Evolutionary conservation across 148 eudicot species (phyloP).

Genomic region (Nepenthes gracilis): DNA sequence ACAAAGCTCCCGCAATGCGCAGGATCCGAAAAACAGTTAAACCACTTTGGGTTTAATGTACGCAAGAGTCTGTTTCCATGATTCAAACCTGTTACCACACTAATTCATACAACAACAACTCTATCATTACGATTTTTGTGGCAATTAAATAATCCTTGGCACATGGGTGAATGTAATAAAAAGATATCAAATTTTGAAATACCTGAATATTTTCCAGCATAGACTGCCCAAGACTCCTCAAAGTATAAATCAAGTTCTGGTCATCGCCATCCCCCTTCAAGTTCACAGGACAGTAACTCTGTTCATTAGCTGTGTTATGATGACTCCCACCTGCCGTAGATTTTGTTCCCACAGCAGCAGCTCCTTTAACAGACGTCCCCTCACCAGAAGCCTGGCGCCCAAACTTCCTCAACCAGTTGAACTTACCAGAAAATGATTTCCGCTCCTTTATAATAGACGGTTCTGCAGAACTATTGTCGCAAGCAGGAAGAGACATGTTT

Average conservation of each 20-base stretch:
- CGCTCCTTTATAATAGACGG: constrained; percentile 25
- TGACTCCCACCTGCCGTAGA: constrained; percentile 14
- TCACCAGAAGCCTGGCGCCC: constrained; percentile 46
- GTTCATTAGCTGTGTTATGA: constrained; percentile 22
- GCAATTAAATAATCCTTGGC: too few species aligned
- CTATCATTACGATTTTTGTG: too few species aligned
- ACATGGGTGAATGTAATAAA: too few species aligned
- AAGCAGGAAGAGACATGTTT: constrained; percentile 6
- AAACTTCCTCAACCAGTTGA: constrained; percentile 76
- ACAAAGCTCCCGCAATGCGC: too few species aligned
- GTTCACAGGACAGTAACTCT: constrained; percentile 10
- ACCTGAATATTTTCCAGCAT: constrained; percentile 97
- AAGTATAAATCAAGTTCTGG: constrained; percentile 47
- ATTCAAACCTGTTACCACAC: too few species aligned
- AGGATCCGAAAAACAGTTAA: too few species aligned
- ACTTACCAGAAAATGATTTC: constrained; percentile 42
- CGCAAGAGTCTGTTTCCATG: too few species aligned
- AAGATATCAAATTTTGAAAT: constrained; percentile 4
- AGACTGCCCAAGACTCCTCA: constrained; percentile 80
- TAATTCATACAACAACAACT: too few species aligned
- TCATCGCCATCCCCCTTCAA: constrained; percentile 47
- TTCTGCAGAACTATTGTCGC: constrained; percentile 16
- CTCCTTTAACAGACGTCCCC: constrained; percentile 37
- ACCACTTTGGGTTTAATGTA: too few species aligned
- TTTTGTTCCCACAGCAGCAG: constrained; percentile 29